Evolutionary conservation across 1,139 yeast genomes (phyloP).

Genomic region (Geotrichum siamense): DNA sequence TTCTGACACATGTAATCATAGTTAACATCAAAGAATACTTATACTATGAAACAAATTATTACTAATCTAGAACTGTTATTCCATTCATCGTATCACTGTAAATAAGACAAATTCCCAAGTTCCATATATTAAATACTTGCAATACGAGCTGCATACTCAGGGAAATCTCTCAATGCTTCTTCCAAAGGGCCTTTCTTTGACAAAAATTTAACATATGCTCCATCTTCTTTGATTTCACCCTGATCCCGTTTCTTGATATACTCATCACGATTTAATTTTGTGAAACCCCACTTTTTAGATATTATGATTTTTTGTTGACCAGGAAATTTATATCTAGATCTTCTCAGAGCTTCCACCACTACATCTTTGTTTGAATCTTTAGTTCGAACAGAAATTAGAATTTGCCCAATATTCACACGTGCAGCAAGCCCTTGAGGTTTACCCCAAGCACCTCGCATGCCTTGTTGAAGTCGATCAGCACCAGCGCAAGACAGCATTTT

Average conservation of each 20-base stretch:
- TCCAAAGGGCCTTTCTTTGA: constrained; percentile 93
- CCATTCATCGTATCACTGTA: too few relatives aligned
- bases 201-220: constrained; percentile 99
- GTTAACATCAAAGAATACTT: too few relatives aligned
- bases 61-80: too few relatives aligned
- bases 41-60: too few relatives aligned
- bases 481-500: constrained; percentile 99
- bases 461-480: constrained; percentile 99
- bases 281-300: constrained; percentile 99
- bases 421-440: constrained; percentile 99
- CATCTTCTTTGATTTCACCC: constrained; percentile 98
- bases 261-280: constrained; percentile 96
- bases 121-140: too few relatives aligned
- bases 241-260: constrained; percentile 89
- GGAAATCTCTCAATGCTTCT: constrained; percentile 89
- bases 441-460: constrained; percentile 99
- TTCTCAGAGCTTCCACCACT: constrained; percentile 98
- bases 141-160: constrained; percentile 54
- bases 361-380: constrained; percentile 96
- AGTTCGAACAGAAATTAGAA: constrained; percentile 96
- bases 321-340: constrained; percentile 99
- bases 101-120: too few relatives aligned
- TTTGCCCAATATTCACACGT: constrained; percentile 98
- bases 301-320: constrained; percentile 99
- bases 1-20: too few relatives aligned